Evolutionary conservation across 2,329 filamentous ascomycete genomes (phyloP).

Genomic region (Didymella pinodella): DNA sequence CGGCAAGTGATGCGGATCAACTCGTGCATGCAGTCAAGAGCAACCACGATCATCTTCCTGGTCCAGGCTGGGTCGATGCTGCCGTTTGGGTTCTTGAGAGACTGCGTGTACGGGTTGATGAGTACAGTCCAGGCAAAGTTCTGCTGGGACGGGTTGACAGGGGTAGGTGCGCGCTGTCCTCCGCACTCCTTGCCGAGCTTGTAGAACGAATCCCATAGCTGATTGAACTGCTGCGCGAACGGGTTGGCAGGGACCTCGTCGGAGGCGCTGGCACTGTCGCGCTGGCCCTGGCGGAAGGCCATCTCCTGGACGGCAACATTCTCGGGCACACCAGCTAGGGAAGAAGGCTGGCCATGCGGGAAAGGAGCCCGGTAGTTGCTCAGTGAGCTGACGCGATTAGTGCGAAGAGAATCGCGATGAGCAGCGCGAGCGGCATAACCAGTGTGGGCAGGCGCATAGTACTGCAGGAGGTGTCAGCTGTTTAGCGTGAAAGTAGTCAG

Average conservation of each 20-base stretch:
- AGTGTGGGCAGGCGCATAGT: conserved; percentile 3
- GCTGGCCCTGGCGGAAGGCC: conserved; percentile 37
- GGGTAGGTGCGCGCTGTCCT: conserved; percentile 12
- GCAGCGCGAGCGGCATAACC: conserved; percentile 3
- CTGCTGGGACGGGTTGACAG: conserved; percentile 12
- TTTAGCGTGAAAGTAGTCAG: not conserved
- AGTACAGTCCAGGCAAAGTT: conserved; percentile 37
- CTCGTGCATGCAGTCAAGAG: conserved; percentile 34
- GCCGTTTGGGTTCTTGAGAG: conserved; percentile 33
- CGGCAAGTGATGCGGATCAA: conserved; percentile 27
- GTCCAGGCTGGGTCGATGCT: conserved; percentile 29
- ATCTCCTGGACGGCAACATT: conserved; percentile 33
- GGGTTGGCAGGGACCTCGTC: conserved; percentile 27
- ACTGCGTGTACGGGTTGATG: conserved; percentile 40
- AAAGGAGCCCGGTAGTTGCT: no score
- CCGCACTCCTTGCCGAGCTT: conserved; percentile 28
- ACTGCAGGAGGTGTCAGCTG: conserved; percentile 11
- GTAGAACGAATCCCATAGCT: conserved; percentile 32
- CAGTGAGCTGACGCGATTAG: conserved; percentile 13
- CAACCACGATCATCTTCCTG: conserved; percentile 25
- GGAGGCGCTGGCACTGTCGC: conserved; percentile 17
- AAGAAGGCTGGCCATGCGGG: conserved; percentile 1
- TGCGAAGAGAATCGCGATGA: conserved; percentile 3
- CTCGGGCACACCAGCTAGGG: conserved; percentile 30
- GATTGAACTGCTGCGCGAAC: conserved; percentile 27